These are phyloP conservation scores for Myxozyma monticola DNA, from an alignment of 805 yeast genomes.

Conservation along the genomic window DNA sequence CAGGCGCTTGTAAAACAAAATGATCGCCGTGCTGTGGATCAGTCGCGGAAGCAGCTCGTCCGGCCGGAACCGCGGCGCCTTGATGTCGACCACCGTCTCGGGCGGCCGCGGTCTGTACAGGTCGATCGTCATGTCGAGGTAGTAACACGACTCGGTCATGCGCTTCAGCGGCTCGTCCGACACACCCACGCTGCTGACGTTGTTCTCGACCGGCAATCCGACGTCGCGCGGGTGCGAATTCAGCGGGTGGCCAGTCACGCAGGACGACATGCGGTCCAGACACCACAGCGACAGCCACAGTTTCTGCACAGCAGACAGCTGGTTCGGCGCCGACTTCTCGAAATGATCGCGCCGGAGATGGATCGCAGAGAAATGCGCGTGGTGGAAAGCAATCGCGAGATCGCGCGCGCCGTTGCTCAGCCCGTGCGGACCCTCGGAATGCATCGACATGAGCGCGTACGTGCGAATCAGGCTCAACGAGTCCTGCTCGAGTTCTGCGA, in stretches of 20 bases:
- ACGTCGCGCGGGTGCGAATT: slow-evolving; percentile 44
- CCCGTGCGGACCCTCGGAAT: slow-evolving; percentile 44
- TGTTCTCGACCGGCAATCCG: slow-evolving; percentile 33
- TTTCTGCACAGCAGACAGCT: slow-evolving; percentile 23
- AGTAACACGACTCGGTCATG: slow-evolving; percentile 33
- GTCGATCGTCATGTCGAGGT: slow-evolving; percentile 42
- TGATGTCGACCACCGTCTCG: slow-evolving; percentile 8
- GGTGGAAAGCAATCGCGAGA: slow-evolving; percentile 42
- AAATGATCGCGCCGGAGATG: slow-evolving; percentile 39
- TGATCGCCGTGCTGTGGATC: slow-evolving; percentile 35
- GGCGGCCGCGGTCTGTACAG: slow-evolving; percentile 40
- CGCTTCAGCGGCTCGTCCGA: slow-evolving; percentile 35
- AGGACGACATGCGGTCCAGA: slow-evolving; percentile 42
- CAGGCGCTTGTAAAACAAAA: slow-evolving; percentile 39
- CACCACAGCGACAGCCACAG: slow-evolving; percentile 45
- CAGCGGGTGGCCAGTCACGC: slow-evolving; percentile 44
- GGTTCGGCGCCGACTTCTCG: slow-evolving; percentile 25
- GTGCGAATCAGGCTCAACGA: slow-evolving; percentile 41
- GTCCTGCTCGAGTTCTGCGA: slow-evolving; percentile 44
- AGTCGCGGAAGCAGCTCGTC: slow-evolving; percentile 22
- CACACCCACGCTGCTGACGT: slow-evolving; percentile 33
- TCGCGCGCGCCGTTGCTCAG: slow-evolving; percentile 31
- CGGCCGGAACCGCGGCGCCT: slow-evolving; percentile 6
- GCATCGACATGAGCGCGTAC: slow-evolving; percentile 42
- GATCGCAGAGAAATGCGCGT: slow-evolving; percentile 43